Evolutionary conservation across 1,139 yeast species (phyloP).

Genomic region (Blastobotrys serpentis): DNA sequence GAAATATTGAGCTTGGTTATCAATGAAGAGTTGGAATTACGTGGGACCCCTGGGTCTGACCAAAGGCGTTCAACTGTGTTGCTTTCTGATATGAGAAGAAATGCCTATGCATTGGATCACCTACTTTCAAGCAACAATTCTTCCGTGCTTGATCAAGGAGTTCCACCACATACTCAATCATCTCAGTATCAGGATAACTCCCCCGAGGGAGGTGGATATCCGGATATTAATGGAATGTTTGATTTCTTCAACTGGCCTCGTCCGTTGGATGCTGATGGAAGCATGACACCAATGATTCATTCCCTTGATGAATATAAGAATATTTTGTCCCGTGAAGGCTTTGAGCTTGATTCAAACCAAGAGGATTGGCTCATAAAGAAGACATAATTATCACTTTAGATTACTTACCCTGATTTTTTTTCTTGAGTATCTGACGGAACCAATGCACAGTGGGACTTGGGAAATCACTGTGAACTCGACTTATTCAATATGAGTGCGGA

Average conservation of each 20-base stretch:
- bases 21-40: conserved; percentile 34
- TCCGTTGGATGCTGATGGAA: conserved; percentile 14
- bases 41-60: conserved; percentile 28
- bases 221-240: conserved; percentile 20
- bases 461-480: too few species aligned
- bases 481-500: too few species aligned
- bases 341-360: conserved; percentile 3
- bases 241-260: conserved; percentile 29
- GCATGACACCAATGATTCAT: conserved; percentile 18
- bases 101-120: conserved; percentile 28
- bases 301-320: conserved; percentile 24
- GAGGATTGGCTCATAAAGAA: conserved; percentile 3
- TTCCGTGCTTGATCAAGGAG: conserved; percentile 1
- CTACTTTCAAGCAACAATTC: conserved; percentile 20
- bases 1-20: conserved; percentile 35
- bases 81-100: conserved; percentile 29
- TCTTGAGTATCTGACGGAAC: too few species aligned
- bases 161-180: not conserved
- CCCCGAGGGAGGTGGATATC: conserved; percentile 4
- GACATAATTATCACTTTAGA: conserved; percentile 2
- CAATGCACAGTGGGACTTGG: too few species aligned
- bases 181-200: conserved; percentile 10
- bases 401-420: too few species aligned
- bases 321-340: conserved; percentile 20
- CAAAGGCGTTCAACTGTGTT: conserved; percentile 6